phyloP scores from a whole-genome alignment of 2,329 filamentous ascomycete genomes.

The Phialophora tarda region DNA sequence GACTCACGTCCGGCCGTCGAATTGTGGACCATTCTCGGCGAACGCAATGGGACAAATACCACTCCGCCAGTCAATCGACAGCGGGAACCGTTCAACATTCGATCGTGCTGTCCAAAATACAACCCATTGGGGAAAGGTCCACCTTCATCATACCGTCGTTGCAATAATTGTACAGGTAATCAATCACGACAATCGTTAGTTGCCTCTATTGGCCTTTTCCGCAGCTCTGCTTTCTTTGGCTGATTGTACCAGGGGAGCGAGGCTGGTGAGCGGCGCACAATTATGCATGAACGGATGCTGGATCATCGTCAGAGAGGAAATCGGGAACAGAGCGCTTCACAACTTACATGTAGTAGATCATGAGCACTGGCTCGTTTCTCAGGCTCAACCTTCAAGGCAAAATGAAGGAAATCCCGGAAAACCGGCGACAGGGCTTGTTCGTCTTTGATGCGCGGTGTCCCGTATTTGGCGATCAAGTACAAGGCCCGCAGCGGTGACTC shows the following conservation, averaged over 20 bases:
- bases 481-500: conserved; percentile 91
- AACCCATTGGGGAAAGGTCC: conserved; percentile 1
- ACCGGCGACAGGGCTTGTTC: conserved; percentile 97
- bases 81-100: background rate
- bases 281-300: conserved; percentile 81
- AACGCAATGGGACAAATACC: background rate
- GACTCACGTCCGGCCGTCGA: conserved; percentile 4
- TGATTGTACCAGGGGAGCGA: conserved; percentile 85
- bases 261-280: conserved; percentile 74
- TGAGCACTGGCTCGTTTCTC: conserved; percentile 96
- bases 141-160: conserved; percentile 9
- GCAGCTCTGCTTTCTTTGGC: conserved; percentile 83
- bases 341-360: conserved; percentile 84
- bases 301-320: conserved; percentile 10
- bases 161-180: conserved; percentile 26
- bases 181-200: conserved; percentile 22
- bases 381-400: conserved; percentile 94
- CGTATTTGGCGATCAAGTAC: conserved; percentile 96
- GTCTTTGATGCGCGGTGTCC: conserved; percentile 93
- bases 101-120: conserved; percentile 17
- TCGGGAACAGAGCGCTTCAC: background rate
- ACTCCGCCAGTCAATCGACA: conserved; percentile 3
- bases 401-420: conserved; percentile 89
- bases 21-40: conserved; percentile 3
- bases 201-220: conserved; percentile 75